These are phyloP conservation scores for Sporothrix sp. DNA, from an alignment of 2,329 filamentous ascomycete genomes.

Conservation along the genomic window DNA sequence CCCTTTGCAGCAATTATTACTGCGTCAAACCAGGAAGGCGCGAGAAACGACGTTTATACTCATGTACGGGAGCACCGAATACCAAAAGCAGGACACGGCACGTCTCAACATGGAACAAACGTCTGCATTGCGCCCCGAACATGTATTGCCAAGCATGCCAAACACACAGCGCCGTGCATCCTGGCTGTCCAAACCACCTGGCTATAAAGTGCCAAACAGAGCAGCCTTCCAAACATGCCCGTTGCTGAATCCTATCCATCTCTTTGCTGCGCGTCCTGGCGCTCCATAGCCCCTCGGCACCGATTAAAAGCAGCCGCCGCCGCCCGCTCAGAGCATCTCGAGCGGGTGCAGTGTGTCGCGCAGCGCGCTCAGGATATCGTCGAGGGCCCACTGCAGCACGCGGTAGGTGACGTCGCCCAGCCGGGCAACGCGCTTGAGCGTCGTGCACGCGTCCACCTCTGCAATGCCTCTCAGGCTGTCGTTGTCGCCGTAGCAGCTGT, in stretches of 20 bases:
- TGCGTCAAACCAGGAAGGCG: not conserved
- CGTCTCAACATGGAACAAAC: no score
- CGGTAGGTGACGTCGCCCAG: slow-evolving; percentile 5
- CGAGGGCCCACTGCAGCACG: slow-evolving; percentile 8
- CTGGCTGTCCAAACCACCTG: no score
- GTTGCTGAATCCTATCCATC: no score
- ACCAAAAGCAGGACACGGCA: no score
- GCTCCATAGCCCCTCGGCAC: no score
- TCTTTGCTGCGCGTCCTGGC: no score
- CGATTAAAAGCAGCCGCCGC: not conserved
- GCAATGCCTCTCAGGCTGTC: not conserved
- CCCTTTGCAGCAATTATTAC: not conserved
- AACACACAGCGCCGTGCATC: no score
- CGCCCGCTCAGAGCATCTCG: slow-evolving; percentile 8
- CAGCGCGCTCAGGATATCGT: slow-evolving; percentile 11
- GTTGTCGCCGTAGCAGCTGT: not conserved
- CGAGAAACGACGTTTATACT: no score
- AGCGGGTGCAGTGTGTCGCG: slow-evolving; percentile 12
- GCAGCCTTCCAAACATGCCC: no score
- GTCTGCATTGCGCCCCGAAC: no score
- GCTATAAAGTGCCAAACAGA: no score
- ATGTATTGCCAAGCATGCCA: not conserved
- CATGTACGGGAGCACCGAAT: no score
- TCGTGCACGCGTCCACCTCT: not conserved
- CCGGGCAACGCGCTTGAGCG: not conserved